Base-by-base conservation (phyloP, 2,329 filamentous ascomycete species). In the Trichoderma citrinoviride region DNA sequence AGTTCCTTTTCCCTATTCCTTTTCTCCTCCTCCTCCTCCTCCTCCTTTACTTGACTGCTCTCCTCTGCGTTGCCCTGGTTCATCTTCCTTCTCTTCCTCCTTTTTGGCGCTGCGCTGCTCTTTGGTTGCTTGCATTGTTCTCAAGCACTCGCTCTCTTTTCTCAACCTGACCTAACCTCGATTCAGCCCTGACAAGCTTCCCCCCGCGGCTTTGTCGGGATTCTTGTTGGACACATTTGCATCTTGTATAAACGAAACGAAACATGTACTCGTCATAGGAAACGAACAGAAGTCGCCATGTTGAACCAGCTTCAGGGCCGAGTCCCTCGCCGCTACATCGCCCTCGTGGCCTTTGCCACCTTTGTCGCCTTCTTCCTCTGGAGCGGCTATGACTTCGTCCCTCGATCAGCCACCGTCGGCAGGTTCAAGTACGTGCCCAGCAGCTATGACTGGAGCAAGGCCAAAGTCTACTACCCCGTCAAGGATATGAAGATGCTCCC, bases 381-480 rank as follows among this genome's bases (percentile, higher is more conserved):
- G 70, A 67, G 64, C 29, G 68, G 66, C 61, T 73, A 73, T 65
- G 68, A 63, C 25, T 15, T 49, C 25, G n/a, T 61, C 2, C 67
- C 70, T 19, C 65, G 67, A 23, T 64, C 67, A 17, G n/a, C 40
- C 2, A 68, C 63, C 41, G 67, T 72, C 64, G 70, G 69, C 47
- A 61, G 63, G 25, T 70, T 75, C 69, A 69, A 71, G 50, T 77
- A 75, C 57, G 67, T 76, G 15, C 73, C 75, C 62, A 77, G 75
- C 67, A 75, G 75, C 69, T 77, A 74, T 67, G 77, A 79, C 68
- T 79, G 78, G 78, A 72, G 72, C 68, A 72, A 71, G 65, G 72
- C 72, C 43, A 71, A 69, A 33, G 65, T 76, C 27, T 75, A 73
- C 66, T 65, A 77, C 61, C 76, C 78, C 0, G 72, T 74, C 27